phyloP scores from a whole-genome alignment of 768 basidiomycete species.

The Megacollybia marginata region DNA sequence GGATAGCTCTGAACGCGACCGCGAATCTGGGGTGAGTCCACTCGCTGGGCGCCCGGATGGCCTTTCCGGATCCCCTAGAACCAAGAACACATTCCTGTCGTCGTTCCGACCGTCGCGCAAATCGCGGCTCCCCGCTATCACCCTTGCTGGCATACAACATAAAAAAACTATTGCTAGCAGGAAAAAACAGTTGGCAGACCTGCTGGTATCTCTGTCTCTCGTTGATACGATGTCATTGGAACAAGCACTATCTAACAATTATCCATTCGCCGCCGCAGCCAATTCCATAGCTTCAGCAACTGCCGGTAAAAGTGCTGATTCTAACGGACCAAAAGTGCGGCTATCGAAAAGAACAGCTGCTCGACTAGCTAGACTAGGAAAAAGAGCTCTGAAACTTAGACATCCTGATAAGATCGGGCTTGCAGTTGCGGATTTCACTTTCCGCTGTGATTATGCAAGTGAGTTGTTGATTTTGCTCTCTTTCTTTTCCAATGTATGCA shows the following conservation, averaged over 20 bases:
- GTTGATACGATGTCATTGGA: conserved; percentile 71
- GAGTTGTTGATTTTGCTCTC: conserved; percentile 35
- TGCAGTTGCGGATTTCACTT: conserved; percentile 50
- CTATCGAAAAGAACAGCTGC: conserved; percentile 49
- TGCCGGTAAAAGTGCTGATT: neutral
- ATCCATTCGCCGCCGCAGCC: neutral
- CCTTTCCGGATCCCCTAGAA: neutral
- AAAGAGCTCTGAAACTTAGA: conserved; percentile 23
- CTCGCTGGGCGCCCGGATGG: neutral
- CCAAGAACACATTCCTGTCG: neutral
- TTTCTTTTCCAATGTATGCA: conserved; percentile 2
- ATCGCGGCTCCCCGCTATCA: conserved; percentile 43
- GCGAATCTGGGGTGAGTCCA: neutral
- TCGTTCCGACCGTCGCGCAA: conserved; percentile 24
- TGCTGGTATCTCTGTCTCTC: conserved; percentile 59
- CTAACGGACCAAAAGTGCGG: conserved; percentile 30
- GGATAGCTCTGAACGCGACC: neutral
- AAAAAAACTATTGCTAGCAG: conserved; percentile 67
- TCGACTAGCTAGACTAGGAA: conserved; percentile 40
- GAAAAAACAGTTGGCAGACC: conserved; percentile 64
- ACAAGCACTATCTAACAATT: conserved; percentile 46
- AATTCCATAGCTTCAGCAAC: neutral
- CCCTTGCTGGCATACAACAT: conserved; percentile 63
- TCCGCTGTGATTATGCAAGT: conserved; percentile 61
- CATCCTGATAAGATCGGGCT: conserved; percentile 41